Conservation (phyloP, 768 basidiomycete genomes). For the Lactifluus piperatus region DNA sequence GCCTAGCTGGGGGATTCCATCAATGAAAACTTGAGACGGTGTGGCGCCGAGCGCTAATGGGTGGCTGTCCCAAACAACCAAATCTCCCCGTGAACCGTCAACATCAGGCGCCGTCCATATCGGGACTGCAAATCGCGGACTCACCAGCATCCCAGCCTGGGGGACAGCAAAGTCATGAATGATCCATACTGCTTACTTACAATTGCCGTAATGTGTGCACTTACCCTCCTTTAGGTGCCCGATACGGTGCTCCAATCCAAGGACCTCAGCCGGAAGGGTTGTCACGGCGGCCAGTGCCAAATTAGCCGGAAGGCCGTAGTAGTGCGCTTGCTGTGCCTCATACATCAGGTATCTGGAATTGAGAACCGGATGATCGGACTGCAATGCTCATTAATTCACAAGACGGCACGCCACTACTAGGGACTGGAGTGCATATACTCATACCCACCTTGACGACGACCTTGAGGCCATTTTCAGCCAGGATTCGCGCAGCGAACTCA, state of each 20-base stretch:
- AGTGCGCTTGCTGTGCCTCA: slow-evolving; percentile 64
- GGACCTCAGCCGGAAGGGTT: slow-evolving; percentile 49
- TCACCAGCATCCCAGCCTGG: slow-evolving; percentile 59
- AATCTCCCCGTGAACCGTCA: slow-evolving; percentile 65
- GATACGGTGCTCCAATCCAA: slow-evolving; percentile 61
- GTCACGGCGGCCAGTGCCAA: slow-evolving; percentile 57
- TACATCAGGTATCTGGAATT: slow-evolving; percentile 59
- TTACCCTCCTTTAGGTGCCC: slow-evolving; percentile 57
- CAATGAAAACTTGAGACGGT: slow-evolving; percentile 78
- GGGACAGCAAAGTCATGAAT: not conserved
- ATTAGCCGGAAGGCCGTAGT: slow-evolving; percentile 48
- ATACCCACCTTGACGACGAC: slow-evolving; percentile 50
- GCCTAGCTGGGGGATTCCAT: slow-evolving; percentile 66
- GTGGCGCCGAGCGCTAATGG: slow-evolving; percentile 74
- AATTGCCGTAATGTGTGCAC: slow-evolving; percentile 45
- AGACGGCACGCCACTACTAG: not conserved
- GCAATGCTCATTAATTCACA: not conserved
- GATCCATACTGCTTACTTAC: slow-evolving; percentile 25
- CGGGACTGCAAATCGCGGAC: slow-evolving; percentile 2
- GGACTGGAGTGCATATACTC: not conserved
- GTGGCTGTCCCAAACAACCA: slow-evolving; percentile 67
- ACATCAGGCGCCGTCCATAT: slow-evolving; percentile 24
- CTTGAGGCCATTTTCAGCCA: slow-evolving; percentile 46
- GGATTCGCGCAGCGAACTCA: slow-evolving; percentile 54
- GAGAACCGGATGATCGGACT: slow-evolving; percentile 44